Evolutionary conservation across 345 rosid species (phyloP).

Genomic region (Salix suchowensis): DNA sequence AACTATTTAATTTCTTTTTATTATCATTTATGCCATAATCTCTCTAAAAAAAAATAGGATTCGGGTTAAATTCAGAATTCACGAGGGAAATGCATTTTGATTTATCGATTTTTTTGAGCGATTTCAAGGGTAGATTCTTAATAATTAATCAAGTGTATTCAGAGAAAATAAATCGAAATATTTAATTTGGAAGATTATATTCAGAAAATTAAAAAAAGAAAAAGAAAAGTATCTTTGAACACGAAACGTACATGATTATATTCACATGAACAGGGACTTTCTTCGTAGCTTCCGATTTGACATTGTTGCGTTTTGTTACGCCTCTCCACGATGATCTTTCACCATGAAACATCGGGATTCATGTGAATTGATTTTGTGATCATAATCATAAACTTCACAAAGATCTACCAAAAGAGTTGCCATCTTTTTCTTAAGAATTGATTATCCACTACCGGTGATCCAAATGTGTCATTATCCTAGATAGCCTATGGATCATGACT

Average conservation of each 20-base stretch:
- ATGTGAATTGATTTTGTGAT: conserved; percentile 18
- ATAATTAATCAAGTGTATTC: too few relatives aligned
- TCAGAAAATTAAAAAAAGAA: too few relatives aligned
- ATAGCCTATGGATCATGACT: not conserved
- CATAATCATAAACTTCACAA: not conserved
- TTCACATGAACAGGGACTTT: not conserved
- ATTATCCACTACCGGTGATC: not conserved
- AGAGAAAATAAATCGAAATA: too few relatives aligned
- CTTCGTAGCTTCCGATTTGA: not conserved
- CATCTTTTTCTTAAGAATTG: not conserved
- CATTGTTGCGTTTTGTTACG: not conserved
- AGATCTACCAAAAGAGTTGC: not conserved
- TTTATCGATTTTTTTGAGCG: too few relatives aligned
- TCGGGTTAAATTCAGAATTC: too few relatives aligned
- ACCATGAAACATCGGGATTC: not conserved
- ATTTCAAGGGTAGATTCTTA: too few relatives aligned
- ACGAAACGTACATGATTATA: too few relatives aligned
- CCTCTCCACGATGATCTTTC: not conserved
- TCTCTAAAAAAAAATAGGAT: too few relatives aligned
- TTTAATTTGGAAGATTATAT: too few relatives aligned
- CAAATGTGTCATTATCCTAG: not conserved
- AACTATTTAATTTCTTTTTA: too few relatives aligned
- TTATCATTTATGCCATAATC: too few relatives aligned
- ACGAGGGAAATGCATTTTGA: too few relatives aligned
- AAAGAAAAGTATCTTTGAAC: not conserved